phyloP scores from a whole-genome alignment of 495 filamentous ascomycete genomes.

The Pyrenula aspistea region DNA sequence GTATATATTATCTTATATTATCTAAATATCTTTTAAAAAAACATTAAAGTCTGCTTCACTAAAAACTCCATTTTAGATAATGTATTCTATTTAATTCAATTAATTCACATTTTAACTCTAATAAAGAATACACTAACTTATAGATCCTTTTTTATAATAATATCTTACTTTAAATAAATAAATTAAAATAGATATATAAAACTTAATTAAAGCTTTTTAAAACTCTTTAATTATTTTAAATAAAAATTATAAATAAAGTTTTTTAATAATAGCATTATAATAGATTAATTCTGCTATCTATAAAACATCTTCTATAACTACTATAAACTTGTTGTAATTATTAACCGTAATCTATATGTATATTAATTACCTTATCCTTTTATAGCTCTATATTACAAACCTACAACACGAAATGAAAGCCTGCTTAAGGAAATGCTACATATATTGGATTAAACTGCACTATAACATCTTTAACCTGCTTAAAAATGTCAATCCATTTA shows the following conservation, averaged over 20 bases:
- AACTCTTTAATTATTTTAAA: constrained; percentile 4
- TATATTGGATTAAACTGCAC: constrained; percentile 26
- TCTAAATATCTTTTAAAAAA: not conserved
- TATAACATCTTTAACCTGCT: constrained; percentile 23
- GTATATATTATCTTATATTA: not conserved
- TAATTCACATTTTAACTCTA: not conserved
- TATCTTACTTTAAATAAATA: constrained; percentile 8
- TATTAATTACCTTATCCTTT: not conserved
- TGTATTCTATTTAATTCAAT: not conserved
- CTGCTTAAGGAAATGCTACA: constrained; percentile 31
- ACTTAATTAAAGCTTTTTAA: constrained; percentile 6
- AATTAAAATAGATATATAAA: constrained; percentile 8
- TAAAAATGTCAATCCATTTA: constrained; percentile 25
- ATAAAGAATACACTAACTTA: not conserved
- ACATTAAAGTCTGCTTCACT: not conserved
- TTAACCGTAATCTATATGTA: constrained; percentile 4
- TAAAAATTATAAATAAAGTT: not conserved
- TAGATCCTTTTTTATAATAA: constrained; percentile 4
- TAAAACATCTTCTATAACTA: constrained; percentile 9
- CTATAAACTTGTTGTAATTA: constrained; percentile 4
- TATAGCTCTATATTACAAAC: not conserved
- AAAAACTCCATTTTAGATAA: not conserved
- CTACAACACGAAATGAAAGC: constrained; percentile 23
- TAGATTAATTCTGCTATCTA: constrained; percentile 3
- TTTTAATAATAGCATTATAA: constrained; percentile 8